Base-by-base conservation (phyloP, 225 moss, liverwort and hornwort species). In the Marchantia paleacea region DNA sequence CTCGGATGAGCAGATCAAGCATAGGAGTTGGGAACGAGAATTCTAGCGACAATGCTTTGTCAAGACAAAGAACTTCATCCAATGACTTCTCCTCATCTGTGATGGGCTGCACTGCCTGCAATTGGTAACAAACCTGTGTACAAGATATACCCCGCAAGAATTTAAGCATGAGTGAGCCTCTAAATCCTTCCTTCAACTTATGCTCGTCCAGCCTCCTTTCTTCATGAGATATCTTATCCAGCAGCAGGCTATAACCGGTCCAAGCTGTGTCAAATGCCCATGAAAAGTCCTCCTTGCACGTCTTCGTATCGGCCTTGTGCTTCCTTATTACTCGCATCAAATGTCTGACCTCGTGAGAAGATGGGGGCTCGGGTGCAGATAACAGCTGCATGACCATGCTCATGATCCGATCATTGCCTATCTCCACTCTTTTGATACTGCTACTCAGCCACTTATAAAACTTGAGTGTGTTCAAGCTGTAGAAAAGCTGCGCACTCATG, bases 401-500 rank as follows among this genome's bases (percentile, higher is more conserved):
- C 78, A 83, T 65, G 1, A 73, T 64, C 0, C 83, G 78, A 52
- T 78, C 83, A 48, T 83, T 83, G n/a, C 83, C 83, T 24, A 72
- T 66, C 73, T 83, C 83, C 52, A 83, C 78, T 55, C 78, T 73
- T 55, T 83, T 83, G 52, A 83, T 79, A 25, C 78, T 83, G 53
- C 74, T 83, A 13, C 78, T 78, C 24, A 83, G 63, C 83, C 83
- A 83, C 66, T 83, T 83, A 73, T 83, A 83, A 52, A 83, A 83
- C 74, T 83, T 83, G 73, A 83, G 83, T 0, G 83, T 78, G 78
- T 83, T 83, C 64, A 83, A 72, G 64, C 83, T 83, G 72, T 83
- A 83, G 83, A 83, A 83, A 73, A 83, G 83, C 53, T 83, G 83
- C 3, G 83, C 83, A 74, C 78, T 83, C 83, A 79, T 83, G 55